phyloP scores from a whole-genome alignment of 495 filamentous ascomycete genomes.

The Opeltia flavorubescens region DNA sequence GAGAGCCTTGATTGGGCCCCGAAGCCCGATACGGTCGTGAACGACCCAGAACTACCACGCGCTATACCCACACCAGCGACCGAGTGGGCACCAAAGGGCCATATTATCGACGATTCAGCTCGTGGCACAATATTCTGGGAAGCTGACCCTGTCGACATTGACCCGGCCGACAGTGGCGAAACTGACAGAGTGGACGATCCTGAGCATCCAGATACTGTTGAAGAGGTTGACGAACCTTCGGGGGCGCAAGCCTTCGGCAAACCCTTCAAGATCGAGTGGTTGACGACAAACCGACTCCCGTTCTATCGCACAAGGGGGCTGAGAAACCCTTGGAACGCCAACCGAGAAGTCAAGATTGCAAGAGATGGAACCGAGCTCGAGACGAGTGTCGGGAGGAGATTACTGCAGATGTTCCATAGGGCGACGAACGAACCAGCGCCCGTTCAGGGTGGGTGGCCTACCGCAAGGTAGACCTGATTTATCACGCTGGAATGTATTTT shows the following conservation, averaged over 20 bases:
- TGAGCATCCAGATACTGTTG: slow-evolving; percentile 19
- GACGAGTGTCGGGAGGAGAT: slow-evolving; percentile 59
- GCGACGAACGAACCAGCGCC: background rate
- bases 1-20: slow-evolving; percentile 50
- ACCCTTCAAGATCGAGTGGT: slow-evolving; percentile 86
- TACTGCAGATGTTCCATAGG: slow-evolving; percentile 64
- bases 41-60: slow-evolving; percentile 50
- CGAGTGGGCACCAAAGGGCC: slow-evolving; percentile 64
- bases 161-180: slow-evolving; percentile 22
- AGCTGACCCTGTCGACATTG: slow-evolving; percentile 48
- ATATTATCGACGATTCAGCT: slow-evolving; percentile 85
- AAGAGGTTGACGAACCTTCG: slow-evolving; percentile 26
- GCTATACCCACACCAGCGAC: slow-evolving; percentile 70
- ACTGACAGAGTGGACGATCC: slow-evolving; percentile 26
- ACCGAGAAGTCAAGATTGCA: slow-evolving; percentile 92
- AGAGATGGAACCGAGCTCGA: slow-evolving; percentile 92
- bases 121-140: slow-evolving; percentile 98
- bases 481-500: no score
- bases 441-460: background rate
- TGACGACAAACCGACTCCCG: slow-evolving; percentile 71
- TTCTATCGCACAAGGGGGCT: slow-evolving; percentile 85
- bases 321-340: slow-evolving; percentile 93
- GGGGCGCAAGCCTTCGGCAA: slow-evolving; percentile 64
- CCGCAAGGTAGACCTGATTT: background rate
- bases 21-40: slow-evolving; percentile 37